Evolutionary conservation across 257 asterid genomes (phyloP).

Genomic region (Knoxia roxburghii): DNA sequence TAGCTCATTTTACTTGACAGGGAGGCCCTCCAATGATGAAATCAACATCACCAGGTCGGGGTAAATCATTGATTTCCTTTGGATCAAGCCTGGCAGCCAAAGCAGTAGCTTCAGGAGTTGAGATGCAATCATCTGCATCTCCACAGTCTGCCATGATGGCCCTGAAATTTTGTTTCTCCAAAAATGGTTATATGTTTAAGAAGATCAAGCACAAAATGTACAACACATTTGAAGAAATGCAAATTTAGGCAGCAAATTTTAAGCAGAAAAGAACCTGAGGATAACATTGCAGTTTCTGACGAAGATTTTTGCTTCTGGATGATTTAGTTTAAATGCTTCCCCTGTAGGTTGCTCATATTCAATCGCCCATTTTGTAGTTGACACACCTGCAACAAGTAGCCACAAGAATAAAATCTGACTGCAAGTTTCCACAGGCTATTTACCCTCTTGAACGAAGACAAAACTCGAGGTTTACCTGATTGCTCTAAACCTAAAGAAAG

Average conservation of each 20-base stretch:
- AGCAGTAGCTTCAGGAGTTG: conserved; percentile 17
- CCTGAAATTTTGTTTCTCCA: conserved; percentile 7
- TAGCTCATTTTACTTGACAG: conserved; percentile 14
- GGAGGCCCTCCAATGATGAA: conserved; percentile 29
- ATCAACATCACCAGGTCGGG: conserved; percentile 24
- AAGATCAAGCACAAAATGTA: not conserved
- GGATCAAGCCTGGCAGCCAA: conserved; percentile 14
- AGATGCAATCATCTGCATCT: conserved; percentile 18
- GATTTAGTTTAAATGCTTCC: conserved; percentile 21
- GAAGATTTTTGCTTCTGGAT: conserved; percentile 18
- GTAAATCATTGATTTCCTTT: conserved; percentile 13
- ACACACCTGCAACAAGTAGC: conserved; percentile 11
- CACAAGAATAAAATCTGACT: not conserved
- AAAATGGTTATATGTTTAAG: not conserved
- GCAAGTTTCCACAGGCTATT: not conserved
- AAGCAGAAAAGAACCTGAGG: conserved; percentile 12
- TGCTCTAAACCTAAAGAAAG: conserved; percentile 23
- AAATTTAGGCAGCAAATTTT: not conserved
- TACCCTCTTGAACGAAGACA: not conserved
- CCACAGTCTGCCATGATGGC: conserved; percentile 22
- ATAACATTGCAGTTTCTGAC: conserved; percentile 19
- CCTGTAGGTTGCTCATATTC: conserved; percentile 20
- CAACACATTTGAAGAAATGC: not conserved
- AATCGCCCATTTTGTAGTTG: conserved; percentile 25
- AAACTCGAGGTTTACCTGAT: conserved; percentile 15